phyloP scores from a whole-genome alignment of 768 basidiomycete species.

The Lactarius hengduanensis region DNA sequence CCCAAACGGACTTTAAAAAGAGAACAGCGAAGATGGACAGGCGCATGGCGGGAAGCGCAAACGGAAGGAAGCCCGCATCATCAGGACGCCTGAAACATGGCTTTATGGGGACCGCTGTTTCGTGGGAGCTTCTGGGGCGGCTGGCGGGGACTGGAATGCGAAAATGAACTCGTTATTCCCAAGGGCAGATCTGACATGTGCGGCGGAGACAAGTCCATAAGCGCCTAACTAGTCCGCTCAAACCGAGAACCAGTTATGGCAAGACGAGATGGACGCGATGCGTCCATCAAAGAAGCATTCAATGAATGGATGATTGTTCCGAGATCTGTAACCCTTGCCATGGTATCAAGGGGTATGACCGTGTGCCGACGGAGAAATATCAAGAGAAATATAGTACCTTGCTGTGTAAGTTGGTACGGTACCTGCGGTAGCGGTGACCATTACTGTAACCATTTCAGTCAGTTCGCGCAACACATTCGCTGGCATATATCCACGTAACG shows the following conservation, averaged over 20 bases:
- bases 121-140: neutral
- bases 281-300: conserved; percentile 1
- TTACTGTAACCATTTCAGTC: no score
- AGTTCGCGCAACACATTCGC: no score
- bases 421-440: no score
- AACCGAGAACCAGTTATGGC: neutral
- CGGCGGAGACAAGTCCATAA: neutral
- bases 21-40: neutral
- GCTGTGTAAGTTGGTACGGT: no score
- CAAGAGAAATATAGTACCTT: no score
- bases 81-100: neutral
- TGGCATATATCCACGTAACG: no score
- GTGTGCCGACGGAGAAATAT: no score
- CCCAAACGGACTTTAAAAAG: conserved; percentile 2
- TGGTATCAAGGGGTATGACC: no score
- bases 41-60: neutral
- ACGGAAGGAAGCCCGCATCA: neutral
- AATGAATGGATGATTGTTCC: neutral
- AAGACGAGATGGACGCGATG: neutral
- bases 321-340: no score
- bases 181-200: neutral
- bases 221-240: neutral
- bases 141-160: neutral
- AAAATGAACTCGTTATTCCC: neutral
- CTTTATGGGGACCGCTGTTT: neutral